Conservation (phyloP, 257 asterid species). For the Gentiana dahurica region DNA sequence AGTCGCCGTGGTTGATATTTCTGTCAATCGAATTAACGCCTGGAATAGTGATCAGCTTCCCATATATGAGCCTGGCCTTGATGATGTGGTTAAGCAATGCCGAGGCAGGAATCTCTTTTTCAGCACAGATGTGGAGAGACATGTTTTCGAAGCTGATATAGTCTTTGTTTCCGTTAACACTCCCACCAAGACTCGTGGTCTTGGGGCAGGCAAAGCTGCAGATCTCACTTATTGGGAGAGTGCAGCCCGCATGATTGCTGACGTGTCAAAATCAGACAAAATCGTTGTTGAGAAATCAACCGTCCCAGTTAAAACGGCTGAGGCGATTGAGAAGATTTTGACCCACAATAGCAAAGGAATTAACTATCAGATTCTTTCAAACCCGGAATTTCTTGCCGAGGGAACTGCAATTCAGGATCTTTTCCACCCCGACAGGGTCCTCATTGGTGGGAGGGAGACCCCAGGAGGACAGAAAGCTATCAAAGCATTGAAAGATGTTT, state of each 20-base stretch:
- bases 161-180: slow-evolving; percentile 88
- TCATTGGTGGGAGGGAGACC: slow-evolving; percentile 86
- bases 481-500: slow-evolving; percentile 50
- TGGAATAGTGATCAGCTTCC: slow-evolving; percentile 96
- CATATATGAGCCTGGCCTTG: slow-evolving; percentile 96
- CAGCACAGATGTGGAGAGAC: slow-evolving; percentile 91
- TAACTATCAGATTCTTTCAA: slow-evolving; percentile 68
- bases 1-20: slow-evolving; percentile 84
- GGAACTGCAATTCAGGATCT: slow-evolving; percentile 82
- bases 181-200: slow-evolving; percentile 92
- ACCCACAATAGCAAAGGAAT: slow-evolving; percentile 86
- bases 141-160: slow-evolving; percentile 73
- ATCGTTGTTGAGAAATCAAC: slow-evolving; percentile 91
- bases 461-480: slow-evolving; percentile 73
- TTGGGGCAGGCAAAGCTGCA: slow-evolving; percentile 97
- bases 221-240: slow-evolving; percentile 94
- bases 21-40: slow-evolving; percentile 72
- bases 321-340: slow-evolving; percentile 77
- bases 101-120: slow-evolving; percentile 91
- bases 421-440: slow-evolving; percentile 73
- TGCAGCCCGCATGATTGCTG: slow-evolving; percentile 95
- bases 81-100: slow-evolving; percentile 83
- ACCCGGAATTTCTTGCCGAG: slow-evolving; percentile 85
- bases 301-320: slow-evolving; percentile 89
- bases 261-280: slow-evolving; percentile 79